phyloP scores from a whole-genome alignment of 2,329 filamentous ascomycete genomes.

The Pleoardoris graminearum region DNA sequence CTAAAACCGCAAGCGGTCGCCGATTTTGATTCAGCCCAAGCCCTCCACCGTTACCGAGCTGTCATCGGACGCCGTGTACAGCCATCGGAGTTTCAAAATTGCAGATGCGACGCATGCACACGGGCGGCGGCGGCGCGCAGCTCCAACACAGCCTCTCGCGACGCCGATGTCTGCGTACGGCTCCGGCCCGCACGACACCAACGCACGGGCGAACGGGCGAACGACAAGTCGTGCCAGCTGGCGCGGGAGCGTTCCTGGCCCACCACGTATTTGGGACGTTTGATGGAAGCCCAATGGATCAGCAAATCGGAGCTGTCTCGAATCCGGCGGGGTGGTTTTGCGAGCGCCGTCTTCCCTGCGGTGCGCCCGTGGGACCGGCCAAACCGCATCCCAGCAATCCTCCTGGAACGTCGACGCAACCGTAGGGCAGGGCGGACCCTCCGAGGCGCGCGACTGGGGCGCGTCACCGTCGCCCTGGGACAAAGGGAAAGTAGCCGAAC shows the following conservation, averaged over 20 bases:
- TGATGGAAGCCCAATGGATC: slow-evolving; percentile 15
- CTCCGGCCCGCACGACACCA: too few relatives aligned
- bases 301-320: slow-evolving; percentile 11
- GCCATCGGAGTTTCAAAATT: slow-evolving; percentile 1
- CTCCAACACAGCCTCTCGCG: background rate
- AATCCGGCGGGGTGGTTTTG: slow-evolving; percentile 7
- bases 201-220: too few relatives aligned
- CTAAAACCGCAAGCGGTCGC: background rate
- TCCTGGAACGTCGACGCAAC: background rate
- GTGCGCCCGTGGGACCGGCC: background rate
- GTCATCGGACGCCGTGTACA: background rate
- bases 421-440: background rate
- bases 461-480: slow-evolving; percentile 4
- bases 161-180: background rate
- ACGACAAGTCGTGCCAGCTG: slow-evolving; percentile 12
- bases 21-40: background rate
- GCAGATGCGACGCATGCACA: background rate
- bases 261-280: background rate
- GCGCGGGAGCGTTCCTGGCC: slow-evolving; percentile 20
- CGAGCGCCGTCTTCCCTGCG: slow-evolving; percentile 3
- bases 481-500: background rate
- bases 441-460: background rate
- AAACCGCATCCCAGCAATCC: background rate
- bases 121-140: background rate
- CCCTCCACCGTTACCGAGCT: background rate